A percentile compares a stretch with the other conserved stretches of the same genome.
Evolutionary conservation across 768 basidiomycete species (phyloP).

Genomic region (Mycena leptocephala): DNA sequence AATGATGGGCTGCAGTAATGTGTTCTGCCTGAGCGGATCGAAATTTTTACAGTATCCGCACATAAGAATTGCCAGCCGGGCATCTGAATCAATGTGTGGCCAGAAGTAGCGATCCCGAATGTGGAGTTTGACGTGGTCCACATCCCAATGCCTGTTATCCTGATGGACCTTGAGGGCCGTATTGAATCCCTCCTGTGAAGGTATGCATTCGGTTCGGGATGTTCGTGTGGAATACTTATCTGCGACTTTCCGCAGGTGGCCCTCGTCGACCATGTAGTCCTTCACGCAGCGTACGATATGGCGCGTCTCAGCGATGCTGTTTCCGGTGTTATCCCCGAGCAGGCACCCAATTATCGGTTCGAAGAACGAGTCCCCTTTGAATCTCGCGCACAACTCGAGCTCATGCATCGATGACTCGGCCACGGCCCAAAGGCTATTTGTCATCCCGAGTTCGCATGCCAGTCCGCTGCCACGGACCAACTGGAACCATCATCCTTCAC

Average conservation of each 20-base stretch:
- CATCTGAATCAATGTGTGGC: conserved; percentile 38
- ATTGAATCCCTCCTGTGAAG: conserved; percentile 21
- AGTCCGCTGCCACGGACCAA: conserved; percentile 43
- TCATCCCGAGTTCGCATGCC: conserved; percentile 36
- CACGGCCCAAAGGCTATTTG: conserved; percentile 22
- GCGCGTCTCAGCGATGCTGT: background rate
- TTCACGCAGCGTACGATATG: background rate
- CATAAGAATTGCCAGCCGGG: conserved; percentile 34
- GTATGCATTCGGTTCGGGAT: background rate
- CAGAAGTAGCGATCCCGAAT: conserved; percentile 32
- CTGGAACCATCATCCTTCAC: conserved; percentile 2
- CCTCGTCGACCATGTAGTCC: conserved; percentile 15
- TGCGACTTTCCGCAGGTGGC: conserved; percentile 14
- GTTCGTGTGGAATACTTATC: background rate
- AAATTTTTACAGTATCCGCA: conserved; percentile 46
- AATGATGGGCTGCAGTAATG: conserved; percentile 46
- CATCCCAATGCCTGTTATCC: conserved; percentile 39
- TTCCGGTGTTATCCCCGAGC: conserved; percentile 26
- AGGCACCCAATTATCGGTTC: conserved; percentile 2
- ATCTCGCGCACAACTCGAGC: background rate
- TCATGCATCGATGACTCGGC: background rate
- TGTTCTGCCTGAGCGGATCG: conserved; percentile 35
- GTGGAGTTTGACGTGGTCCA: conserved; percentile 36
- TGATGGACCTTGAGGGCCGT: conserved; percentile 15
- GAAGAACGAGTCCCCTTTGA: conserved; percentile 21